Conservation (phyloP, 108 stramenopile genomes). For the Stephanodiscus minutulus region DNA sequence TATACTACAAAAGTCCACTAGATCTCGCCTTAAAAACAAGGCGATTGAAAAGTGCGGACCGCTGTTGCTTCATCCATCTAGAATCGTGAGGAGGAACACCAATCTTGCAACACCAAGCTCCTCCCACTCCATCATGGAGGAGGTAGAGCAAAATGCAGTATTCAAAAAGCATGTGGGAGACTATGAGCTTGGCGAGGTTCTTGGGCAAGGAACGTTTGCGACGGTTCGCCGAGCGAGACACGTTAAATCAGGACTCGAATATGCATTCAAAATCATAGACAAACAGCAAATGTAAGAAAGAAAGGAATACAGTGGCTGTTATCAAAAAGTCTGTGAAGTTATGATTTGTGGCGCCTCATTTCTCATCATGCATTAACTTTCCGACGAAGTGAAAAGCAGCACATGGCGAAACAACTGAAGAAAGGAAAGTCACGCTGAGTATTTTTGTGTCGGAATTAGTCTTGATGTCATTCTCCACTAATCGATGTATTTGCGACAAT, state of each 20-base stretch:
- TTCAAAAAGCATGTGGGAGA: conserved; percentile 45
- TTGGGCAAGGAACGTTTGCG: conserved; percentile 59
- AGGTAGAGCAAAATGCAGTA: background rate
- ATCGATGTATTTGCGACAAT: too few relatives aligned
- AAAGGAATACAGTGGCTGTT: conserved; percentile 66
- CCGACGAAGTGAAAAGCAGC: background rate
- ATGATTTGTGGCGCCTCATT: too few relatives aligned
- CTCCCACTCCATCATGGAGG: too few relatives aligned
- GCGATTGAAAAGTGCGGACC: too few relatives aligned
- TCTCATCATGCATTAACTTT: too few relatives aligned
- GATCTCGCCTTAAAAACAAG: too few relatives aligned
- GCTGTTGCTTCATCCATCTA: too few relatives aligned
- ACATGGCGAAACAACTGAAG: conserved; percentile 88
- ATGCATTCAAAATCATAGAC: conserved; percentile 66
- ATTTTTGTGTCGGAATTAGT: background rate
- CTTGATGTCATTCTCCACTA: background rate
- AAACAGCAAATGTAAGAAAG: conserved; percentile 67
- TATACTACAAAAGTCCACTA: too few relatives aligned
- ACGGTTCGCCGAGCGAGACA: conserved; percentile 40
- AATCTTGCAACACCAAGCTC: too few relatives aligned
- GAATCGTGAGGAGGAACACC: too few relatives aligned
- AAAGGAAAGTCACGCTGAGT: conserved; percentile 5
- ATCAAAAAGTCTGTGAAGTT: conserved; percentile 54
- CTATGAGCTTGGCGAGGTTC: conserved; percentile 49
- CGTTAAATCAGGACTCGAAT: conserved; percentile 27